Evolutionary conservation across 192 early-diverging fungal genomes (phyloP), one percentile per base, ranked within the genome.

Genomic region (Kickxella alabastrina): DNA sequence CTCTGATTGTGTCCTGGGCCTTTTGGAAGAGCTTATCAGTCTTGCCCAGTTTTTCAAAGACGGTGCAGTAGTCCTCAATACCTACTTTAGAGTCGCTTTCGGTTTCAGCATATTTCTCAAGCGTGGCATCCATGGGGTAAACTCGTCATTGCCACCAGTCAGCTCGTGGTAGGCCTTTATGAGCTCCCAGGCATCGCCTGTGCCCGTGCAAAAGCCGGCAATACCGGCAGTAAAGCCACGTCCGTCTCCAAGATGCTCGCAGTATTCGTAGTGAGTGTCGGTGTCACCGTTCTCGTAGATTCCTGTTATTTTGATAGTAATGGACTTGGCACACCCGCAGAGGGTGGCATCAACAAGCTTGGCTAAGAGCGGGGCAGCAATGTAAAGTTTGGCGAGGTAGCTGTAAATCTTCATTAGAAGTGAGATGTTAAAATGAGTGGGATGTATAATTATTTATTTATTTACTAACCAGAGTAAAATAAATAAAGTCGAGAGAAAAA

Each of bases 141-240:
- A 79, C 32, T 79, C 70, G 17, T 61, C 52, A 6, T 44, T 42
- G 28, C 61, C 54, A 3, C 49, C 54, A 13, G 62, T 55, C 2
- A 50, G 28, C 18, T 47, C 21, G 46, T 52, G 55, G 31, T 62
- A 69, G 12, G 23, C 43, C 8, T 58, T 23, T 21, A 64, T 57
- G 0, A 65, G 55, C 10, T 64, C 39, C 56, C 54, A 59, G n/a
- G 39, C 56, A 24, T 62, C 60, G 4, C 56, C 54, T 6, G 59
- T 64, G 28, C 45, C 51, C 27, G 80, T 72, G 31, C 68, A 75
- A 56, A 82, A 82, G 2, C 73, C 75, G 4, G 73, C 75, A 46
- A 82, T 75, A 15, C 80, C 80, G 22, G 54, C 62, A 10, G 73
- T 66, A 34, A 57, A 82, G 8, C 70, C 80, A n/a, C 75, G 49